Evolutionary conservation across 75 land plant species (phyloP), one percentile per base, ranked within the genome.

Genomic region (Sequoiadendron giganteum): DNA sequence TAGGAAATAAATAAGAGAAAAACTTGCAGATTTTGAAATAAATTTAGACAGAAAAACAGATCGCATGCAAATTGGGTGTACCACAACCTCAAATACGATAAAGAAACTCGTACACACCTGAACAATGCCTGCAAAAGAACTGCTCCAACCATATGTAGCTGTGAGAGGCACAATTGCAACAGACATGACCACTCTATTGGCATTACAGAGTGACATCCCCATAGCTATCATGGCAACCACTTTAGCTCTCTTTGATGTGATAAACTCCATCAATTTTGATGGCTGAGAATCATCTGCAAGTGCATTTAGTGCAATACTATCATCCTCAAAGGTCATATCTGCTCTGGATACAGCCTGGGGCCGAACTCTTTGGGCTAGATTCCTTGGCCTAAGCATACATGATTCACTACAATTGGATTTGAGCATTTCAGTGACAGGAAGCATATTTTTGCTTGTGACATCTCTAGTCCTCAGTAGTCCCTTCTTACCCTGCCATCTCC

Each of bases 131-230:
- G 92, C 65, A 78, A 92, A 92, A 70, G 90, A 88, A 28, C 76
- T 86, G 65, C 89, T 92, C 93, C 93, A 92, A 42, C 85, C 87
- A 75, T 89, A 77, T n/a, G 88, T 40, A 61, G 88, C 90, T 40
- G 89, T 58, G 80, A 92, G 86, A 32, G 90, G 90, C 83, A 92
- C 92, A 89, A 92, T 92, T 52, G 93, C 92, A 47, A 92, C 93
- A 3, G 93, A 91, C 93, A 92, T 92, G 6, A 80, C 83, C 8
- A 80, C 93, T 39, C 93, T 73, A 54, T 90, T 92, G 25, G 93
- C 93, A 89, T 92, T 92, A 61, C 93, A 92, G 28, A 92, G 65
- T 18, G 92, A 90, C 93, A 92, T 91, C 39, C 84, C 92, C 36
- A 90, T 3, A n/a, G 93, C 93, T 19, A 92, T 90, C 90, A 90